A percentile compares a stretch with the other conserved stretches of the same genome.
Evolutionary conservation across 192 early-diverging fungal genomes (phyloP).

Genomic region (Gonapodya sp.): DNA sequence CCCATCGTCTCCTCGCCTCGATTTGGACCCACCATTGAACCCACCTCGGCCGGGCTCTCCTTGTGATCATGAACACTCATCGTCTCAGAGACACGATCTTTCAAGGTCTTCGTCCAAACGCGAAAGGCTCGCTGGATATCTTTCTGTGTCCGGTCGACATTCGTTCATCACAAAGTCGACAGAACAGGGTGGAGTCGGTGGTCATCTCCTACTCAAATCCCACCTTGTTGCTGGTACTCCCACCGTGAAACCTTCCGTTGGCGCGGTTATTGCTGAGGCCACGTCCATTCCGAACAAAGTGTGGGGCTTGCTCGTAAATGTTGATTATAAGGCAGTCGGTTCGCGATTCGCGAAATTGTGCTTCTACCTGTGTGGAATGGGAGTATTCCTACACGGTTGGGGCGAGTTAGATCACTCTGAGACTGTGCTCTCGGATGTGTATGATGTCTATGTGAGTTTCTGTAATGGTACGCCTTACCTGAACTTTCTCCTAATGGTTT

Average conservation of each 20-base stretch:
- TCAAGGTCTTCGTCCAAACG: neutral
- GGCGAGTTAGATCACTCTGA: neutral
- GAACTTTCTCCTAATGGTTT: neutral
- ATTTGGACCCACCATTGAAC: neutral
- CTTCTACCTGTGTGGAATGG: neutral
- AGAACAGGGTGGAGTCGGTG: neutral
- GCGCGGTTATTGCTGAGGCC: neutral
- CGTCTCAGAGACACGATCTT: neutral
- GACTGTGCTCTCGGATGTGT: neutral
- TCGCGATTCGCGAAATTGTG: neutral
- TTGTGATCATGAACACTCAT: neutral
- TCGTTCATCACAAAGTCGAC: neutral
- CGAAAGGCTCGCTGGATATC: neutral
- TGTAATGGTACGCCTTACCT: too few relatives aligned
- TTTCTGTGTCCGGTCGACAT: neutral
- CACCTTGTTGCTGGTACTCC: neutral
- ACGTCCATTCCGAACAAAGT: neutral
- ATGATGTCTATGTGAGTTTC: neutral
- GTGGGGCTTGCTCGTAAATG: neutral
- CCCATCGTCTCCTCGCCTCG: neutral
- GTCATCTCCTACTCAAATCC: neutral
- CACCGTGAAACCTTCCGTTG: neutral
- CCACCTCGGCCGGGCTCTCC: neutral
- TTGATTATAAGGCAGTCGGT: neutral
- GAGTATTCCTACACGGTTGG: neutral